phyloP scores from a whole-genome alignment of 2,329 filamentous ascomycete species.

The Curvularia eragrostidis region DNA sequence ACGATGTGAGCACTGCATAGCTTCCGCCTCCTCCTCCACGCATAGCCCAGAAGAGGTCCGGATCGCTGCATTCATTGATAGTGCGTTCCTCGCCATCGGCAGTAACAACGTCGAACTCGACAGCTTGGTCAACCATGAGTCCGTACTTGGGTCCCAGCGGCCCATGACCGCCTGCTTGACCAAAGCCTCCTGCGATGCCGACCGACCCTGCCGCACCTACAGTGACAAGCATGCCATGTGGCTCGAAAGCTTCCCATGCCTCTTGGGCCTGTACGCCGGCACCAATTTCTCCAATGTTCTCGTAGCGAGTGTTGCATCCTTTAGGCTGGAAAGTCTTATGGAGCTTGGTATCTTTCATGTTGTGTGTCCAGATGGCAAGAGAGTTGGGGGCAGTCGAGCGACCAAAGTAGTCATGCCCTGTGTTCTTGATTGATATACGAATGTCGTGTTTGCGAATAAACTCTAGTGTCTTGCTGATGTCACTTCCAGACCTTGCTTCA shows the following conservation, averaged over 20 bases:
- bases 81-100: constrained; percentile 41
- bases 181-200: constrained; percentile 55
- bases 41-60: constrained; percentile 49
- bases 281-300: constrained; percentile 45
- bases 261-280: constrained; percentile 47
- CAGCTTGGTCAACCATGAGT: constrained; percentile 47
- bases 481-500: constrained; percentile 33
- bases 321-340: constrained; percentile 37
- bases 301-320: constrained; percentile 34
- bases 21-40: constrained; percentile 48
- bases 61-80: constrained; percentile 45
- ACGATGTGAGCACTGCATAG: constrained; percentile 45
- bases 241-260: constrained; percentile 47
- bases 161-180: constrained; percentile 62
- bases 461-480: constrained; percentile 38
- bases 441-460: constrained; percentile 43
- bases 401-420: constrained; percentile 49
- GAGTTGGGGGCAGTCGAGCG: constrained; percentile 44
- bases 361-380: constrained; percentile 46
- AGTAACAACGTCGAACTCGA: constrained; percentile 47
- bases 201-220: constrained; percentile 54
- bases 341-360: constrained; percentile 41
- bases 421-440: constrained; percentile 47
- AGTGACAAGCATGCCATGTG: constrained; percentile 42
- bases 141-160: constrained; percentile 58